Evolutionary conservation across 2,329 filamentous ascomycete species (phyloP).

Genomic region (Zelopaecilomyces penicillatus): DNA sequence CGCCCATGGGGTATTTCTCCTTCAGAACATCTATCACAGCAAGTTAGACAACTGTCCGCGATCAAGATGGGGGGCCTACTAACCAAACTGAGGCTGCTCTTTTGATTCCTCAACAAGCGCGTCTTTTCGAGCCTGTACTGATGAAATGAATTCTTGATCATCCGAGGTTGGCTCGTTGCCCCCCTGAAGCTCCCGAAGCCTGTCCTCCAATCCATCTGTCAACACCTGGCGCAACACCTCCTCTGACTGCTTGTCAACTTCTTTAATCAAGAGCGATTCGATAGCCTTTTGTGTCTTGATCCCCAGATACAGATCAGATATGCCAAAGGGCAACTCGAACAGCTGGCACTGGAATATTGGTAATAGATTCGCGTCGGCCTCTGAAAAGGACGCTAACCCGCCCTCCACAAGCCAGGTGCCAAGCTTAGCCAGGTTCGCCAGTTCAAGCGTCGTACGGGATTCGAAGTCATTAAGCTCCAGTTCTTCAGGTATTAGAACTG

Average conservation of each 20-base stretch:
- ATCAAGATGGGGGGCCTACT: constrained; percentile 10
- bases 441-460: constrained; percentile 29
- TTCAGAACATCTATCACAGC: constrained; percentile 21
- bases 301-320: constrained; percentile 36
- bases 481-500: constrained; percentile 26
- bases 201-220: constrained; percentile 45
- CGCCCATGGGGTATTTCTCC: constrained; percentile 31
- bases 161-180: constrained; percentile 24
- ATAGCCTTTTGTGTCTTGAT: constrained; percentile 46
- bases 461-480: constrained; percentile 25
- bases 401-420: constrained; percentile 31
- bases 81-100: constrained; percentile 16
- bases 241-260: constrained; percentile 41
- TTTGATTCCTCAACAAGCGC: constrained; percentile 21
- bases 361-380: constrained; percentile 38
- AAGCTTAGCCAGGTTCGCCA: constrained; percentile 42
- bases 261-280: constrained; percentile 39
- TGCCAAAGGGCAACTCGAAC: constrained; percentile 34
- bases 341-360: constrained; percentile 35
- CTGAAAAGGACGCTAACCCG: constrained; percentile 29
- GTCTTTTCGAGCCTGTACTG: constrained; percentile 25
- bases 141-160: constrained; percentile 26
- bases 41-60: background rate
- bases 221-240: constrained; percentile 50
- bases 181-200: constrained; percentile 27